Evolutionary conservation across 2,329 filamentous ascomycete species (phyloP).

Genomic region (Davidsoniella virescens): DNA sequence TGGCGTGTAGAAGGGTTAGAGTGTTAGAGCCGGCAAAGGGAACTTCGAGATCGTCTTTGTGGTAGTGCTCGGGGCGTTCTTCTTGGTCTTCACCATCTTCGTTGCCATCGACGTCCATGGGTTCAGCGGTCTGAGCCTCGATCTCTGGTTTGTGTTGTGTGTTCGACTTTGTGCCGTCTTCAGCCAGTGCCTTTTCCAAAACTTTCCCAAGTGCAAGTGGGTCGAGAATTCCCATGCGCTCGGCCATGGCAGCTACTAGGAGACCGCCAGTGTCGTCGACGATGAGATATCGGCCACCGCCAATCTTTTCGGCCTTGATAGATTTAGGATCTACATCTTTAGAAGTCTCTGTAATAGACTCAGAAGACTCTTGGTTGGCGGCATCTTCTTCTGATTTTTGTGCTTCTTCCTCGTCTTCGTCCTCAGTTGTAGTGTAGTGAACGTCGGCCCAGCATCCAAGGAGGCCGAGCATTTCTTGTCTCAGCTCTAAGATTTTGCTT

Average conservation of each 20-base stretch:
- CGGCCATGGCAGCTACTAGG: conserved; percentile 67
- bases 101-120: background rate
- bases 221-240: conserved; percentile 72
- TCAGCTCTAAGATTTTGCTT: conserved; percentile 65
- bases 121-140: background rate
- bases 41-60: conserved; percentile 38
- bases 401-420: conserved; percentile 15
- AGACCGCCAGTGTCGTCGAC: conserved; percentile 79
- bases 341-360: conserved; percentile 9
- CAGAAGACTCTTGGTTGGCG: background rate
- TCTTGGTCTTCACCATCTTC: background rate
- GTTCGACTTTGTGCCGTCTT: background rate
- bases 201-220: conserved; percentile 20
- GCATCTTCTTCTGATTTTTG: conserved; percentile 11
- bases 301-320: conserved; percentile 11
- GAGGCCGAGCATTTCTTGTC: conserved; percentile 68
- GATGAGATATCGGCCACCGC: conserved; percentile 51
- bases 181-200: conserved; percentile 3
- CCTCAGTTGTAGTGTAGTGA: conserved; percentile 41
- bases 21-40: conserved; percentile 57
- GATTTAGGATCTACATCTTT: conserved; percentile 13
- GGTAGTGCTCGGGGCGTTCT: conserved; percentile 11
- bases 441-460: conserved; percentile 83
- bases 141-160: no score
- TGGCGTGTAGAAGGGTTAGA: conserved; percentile 64